These are phyloP conservation scores for Penicillium paneum DNA, from an alignment of 2,329 filamentous ascomycete species.

Conservation along the genomic window DNA sequence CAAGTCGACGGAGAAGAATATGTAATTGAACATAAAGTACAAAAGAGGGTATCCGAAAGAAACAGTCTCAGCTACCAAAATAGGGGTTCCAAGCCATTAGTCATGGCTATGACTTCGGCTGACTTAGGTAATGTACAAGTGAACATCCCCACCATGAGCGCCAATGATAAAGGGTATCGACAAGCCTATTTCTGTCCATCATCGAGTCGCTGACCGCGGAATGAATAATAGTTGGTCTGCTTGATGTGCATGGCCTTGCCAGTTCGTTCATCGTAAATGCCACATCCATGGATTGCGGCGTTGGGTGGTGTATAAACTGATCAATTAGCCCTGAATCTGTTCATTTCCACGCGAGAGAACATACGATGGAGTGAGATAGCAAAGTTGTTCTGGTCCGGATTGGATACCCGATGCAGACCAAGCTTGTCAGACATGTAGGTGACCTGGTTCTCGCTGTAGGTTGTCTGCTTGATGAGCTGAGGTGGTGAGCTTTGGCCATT, in stretches of 20 bases:
- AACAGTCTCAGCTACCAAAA: background rate
- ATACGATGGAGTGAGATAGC: conserved; percentile 78
- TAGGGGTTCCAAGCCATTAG: background rate
- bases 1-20: background rate
- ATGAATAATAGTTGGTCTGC: conserved; percentile 71
- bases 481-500: conserved; percentile 54
- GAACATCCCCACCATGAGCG: background rate
- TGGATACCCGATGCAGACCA: conserved; percentile 78
- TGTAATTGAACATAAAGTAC: background rate
- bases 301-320: conserved; percentile 82
- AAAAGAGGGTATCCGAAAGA: background rate
- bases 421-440: conserved; percentile 89
- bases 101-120: too few species aligned
- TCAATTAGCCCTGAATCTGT: conserved; percentile 1
- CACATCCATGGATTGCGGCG: conserved; percentile 75
- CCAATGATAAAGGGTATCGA: background rate
- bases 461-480: conserved; percentile 63
- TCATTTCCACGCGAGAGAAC: conserved; percentile 25
- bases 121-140: background rate
- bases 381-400: conserved; percentile 66
- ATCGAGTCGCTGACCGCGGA: conserved; percentile 41
- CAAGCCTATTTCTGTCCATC: conserved; percentile 6
- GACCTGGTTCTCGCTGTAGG: conserved; percentile 68
- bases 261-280: conserved; percentile 74
- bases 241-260: conserved; percentile 69